Evolutionary conservation across 2,329 filamentous ascomycete genomes (phyloP), one percentile per base, ranked within the genome.

Genomic region (Aspergillus sp.): DNA sequence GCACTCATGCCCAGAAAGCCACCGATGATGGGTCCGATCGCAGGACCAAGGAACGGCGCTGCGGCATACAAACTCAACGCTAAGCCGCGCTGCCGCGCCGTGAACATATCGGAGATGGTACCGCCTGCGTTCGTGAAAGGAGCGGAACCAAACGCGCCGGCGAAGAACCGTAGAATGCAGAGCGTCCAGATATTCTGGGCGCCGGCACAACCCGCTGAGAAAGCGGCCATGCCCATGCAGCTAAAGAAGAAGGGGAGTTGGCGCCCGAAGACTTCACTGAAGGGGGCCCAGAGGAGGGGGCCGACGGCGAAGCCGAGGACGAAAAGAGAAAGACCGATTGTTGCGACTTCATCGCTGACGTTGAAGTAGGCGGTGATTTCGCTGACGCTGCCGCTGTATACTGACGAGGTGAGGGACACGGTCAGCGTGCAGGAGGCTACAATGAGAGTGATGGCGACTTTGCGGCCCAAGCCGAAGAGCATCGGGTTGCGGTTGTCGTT

Each of bases 31-130:
- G 53, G 53, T 2, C 53, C 53, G 8, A 55, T 39, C 10, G 53
- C 53, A 1, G 53, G 53, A 0, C 53, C 53, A 4, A 55, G 39
- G 39, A 55, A 55, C 6, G 53, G 53, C 6, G 53, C 53, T 5
- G 53, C 53, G 23, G 53, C 53, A 17, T 55, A 55, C n/a, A 55
- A 41, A 15, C 53, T 55, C 3, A 55, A n/a, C 2, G 53, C 53
- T 5, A 55, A 27, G 5, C 53, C 53, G 27, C 53, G 53, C 25
- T 55, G 53, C 3, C 53, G 39, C 5, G 53, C 53, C 5, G 39
- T 36, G 39, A 55, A 55, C 53, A 55, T 55, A 25, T 55, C 53
- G 13, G 53, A 55, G 39, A 55, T 55, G 23, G 53, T 55, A 27
- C 53, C 53, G 5, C 53, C 53, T 10, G 53, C 53, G 25, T 55